Evolutionary conservation across 1,284 basidiomycete genomes (phyloP).

Genomic region (Sanghuangporus baumii): DNA sequence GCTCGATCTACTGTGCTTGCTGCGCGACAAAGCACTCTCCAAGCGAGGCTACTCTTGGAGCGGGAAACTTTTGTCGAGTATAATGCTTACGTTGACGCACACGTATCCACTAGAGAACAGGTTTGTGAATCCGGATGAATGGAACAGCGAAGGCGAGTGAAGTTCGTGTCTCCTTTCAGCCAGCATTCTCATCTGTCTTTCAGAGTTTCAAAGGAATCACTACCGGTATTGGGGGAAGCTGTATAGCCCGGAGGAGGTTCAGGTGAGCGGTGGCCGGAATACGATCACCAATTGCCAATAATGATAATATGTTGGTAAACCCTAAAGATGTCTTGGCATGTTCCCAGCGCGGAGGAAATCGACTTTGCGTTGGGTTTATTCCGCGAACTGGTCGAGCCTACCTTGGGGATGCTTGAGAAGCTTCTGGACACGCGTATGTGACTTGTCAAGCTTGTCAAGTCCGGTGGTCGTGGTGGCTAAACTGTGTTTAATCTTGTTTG

Average conservation of each 20-base stretch:
- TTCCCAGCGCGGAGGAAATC: constrained; percentile 62
- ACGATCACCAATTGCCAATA: too few relatives aligned
- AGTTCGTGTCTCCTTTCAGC: background rate
- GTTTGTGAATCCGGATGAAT: constrained; percentile 78
- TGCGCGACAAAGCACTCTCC: constrained; percentile 70
- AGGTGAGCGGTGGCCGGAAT: constrained; percentile 32
- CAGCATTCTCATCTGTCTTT: background rate
- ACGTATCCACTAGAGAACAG: constrained; percentile 82
- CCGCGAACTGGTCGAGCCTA: constrained; percentile 64
- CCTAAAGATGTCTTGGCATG: constrained; percentile 76
- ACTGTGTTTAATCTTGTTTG: constrained; percentile 24
- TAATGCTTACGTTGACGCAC: constrained; percentile 72
- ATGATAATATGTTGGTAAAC: constrained; percentile 21
- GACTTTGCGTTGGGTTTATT: constrained; percentile 74
- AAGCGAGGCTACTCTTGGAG: constrained; percentile 84
- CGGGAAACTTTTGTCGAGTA: constrained; percentile 73
- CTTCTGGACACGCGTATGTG: constrained; percentile 51
- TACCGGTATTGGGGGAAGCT: constrained; percentile 77
- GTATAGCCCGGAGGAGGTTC: constrained; percentile 53
- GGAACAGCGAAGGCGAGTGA: constrained; percentile 64
- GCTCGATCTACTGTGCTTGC: constrained; percentile 58
- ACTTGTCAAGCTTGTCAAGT: background rate
- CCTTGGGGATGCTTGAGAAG: constrained; percentile 52
- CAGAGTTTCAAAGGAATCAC: constrained; percentile 70
- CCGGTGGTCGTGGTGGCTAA: background rate